Conservation (phyloP, 306 rosid genomes). For the Hippophae rhamnoides region DNA sequence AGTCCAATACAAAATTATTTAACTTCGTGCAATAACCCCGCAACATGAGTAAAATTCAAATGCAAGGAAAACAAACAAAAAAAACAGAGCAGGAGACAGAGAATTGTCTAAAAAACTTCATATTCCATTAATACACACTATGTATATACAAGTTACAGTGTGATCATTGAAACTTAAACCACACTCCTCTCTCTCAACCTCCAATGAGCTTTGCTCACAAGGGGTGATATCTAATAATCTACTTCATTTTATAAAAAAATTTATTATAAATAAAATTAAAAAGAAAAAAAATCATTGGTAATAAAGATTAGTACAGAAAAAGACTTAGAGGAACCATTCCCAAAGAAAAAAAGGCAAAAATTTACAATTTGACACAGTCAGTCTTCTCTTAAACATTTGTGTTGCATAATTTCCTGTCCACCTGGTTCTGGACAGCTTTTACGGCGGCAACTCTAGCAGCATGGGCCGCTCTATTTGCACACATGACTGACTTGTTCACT, state of each 20-base stretch:
- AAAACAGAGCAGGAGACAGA: not conserved
- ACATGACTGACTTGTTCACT: constrained; percentile 69
- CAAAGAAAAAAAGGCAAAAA: constrained; percentile 38
- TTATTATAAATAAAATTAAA: too few relatives aligned
- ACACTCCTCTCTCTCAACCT: constrained; percentile 43
- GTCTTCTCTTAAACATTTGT: constrained; percentile 31
- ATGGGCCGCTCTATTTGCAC: constrained; percentile 78
- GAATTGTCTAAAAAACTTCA: constrained; percentile 15
- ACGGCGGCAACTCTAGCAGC: constrained; percentile 99
- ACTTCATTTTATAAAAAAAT: too few relatives aligned
- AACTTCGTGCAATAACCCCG: too few relatives aligned
- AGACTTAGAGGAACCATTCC: too few relatives aligned
- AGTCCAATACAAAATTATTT: constrained; percentile 17
- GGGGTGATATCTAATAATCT: constrained; percentile 38
- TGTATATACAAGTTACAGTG: constrained; percentile 71
- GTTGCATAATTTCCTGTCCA: constrained; percentile 84
- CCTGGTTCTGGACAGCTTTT: constrained; percentile 88
- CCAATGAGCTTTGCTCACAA: constrained; percentile 55
- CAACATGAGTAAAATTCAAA: not conserved
- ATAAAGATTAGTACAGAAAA: constrained; percentile 32
- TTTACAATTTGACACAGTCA: constrained; percentile 19
- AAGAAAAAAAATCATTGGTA: not conserved
- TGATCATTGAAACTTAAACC: constrained; percentile 38
- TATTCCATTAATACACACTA: constrained; percentile 57
- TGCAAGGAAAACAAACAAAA: not conserved